These are phyloP conservation scores for Funneliformis caledonium DNA, from an alignment of 371 early-diverging fungal genomes.

Conservation along the genomic window DNA sequence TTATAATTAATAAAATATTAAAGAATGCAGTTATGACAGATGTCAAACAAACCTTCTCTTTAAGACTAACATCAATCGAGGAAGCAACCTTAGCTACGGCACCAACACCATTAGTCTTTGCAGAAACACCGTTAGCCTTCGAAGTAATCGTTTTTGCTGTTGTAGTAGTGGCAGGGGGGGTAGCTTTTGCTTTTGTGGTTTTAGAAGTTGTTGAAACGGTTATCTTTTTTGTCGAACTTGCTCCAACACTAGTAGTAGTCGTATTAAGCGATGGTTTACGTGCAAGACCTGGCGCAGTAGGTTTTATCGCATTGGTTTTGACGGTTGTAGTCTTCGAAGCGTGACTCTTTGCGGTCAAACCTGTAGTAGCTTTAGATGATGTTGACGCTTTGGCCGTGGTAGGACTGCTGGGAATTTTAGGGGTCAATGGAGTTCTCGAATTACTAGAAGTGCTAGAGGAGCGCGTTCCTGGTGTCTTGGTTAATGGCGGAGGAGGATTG, in stretches of 20 bases:
- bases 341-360: background rate
- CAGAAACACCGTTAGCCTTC: background rate
- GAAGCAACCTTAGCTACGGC: background rate
- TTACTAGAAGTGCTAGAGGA: conserved; percentile 21
- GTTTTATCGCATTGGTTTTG: background rate
- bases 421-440: background rate
- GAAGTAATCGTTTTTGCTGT: background rate
- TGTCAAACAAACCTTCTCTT: conserved; percentile 37
- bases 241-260: background rate
- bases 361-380: background rate
- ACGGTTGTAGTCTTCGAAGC: background rate
- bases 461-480: conserved; percentile 7
- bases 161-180: background rate
- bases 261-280: background rate
- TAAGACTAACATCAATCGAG: conserved; percentile 13
- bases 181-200: background rate
- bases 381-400: background rate
- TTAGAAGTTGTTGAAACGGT: background rate
- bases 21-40: background rate
- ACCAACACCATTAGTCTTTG: background rate
- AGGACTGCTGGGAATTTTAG: background rate
- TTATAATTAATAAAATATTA: background rate
- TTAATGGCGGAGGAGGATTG: background rate
- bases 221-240: background rate
- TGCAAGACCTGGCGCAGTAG: background rate